Evolutionary conservation across 208 protist species (phyloP), one percentile per base, ranked within the genome.

Genomic region (Trypanosoma grayi): DNA sequence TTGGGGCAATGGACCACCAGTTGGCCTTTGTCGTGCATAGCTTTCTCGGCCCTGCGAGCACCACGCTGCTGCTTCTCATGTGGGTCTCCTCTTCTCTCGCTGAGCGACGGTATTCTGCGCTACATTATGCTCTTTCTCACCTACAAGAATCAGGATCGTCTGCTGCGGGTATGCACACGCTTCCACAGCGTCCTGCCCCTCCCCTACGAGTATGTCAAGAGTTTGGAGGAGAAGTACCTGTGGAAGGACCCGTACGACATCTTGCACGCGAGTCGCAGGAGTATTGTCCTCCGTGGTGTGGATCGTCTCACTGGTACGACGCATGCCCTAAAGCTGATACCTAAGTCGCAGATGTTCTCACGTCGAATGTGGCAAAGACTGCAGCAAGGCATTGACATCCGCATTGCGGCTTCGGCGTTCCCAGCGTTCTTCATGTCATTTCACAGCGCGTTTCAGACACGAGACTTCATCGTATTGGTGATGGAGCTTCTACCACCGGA

Each of bases 71-170:
- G 66, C 45, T 60, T 61, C 44, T 60, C 58, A 40, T 73, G 66
- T 54, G 16, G 66, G 44, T 61, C 50, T 41, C 56, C 47, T 46
- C 45, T 61, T 36, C 40, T 66, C 0, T 56, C 54, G 7, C n/a
- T 73, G 34, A 36, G 53, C 28, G 52, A 64, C 33, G 37, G 44
- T 5, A 56, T 66, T 59, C 41, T 68, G 16, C 50, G 59, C 4
- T 65, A 65, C 24, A 65, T 65, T 45, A 54, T 53, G 66, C 45
- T 72, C 2, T 64, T 72, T 72, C 57, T 72, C 48, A 60, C 58
- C 40, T 74, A 74, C n/a, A 58, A 54, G 20, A 60, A 74, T 58
- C 68, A 74, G 37, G 68, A 59, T 45, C 30, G 59, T 41, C 45
- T 65, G 11, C 45, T 65, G 20, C 44, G 59, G 2, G 59, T 65